phyloP scores from a whole-genome alignment of 345 rosid species.

The Schrenkiella parvula region DNA sequence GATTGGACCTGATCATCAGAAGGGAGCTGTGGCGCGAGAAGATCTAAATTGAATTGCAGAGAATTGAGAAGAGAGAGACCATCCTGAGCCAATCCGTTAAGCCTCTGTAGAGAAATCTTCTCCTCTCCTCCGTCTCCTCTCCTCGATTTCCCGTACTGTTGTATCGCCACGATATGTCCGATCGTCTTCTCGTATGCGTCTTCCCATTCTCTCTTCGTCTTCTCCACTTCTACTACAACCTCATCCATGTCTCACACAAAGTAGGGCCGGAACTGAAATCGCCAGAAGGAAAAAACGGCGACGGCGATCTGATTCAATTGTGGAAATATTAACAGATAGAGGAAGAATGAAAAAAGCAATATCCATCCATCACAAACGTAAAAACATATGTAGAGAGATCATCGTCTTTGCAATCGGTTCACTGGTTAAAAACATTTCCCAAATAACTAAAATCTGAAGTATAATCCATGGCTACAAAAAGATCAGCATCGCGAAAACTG shows the following conservation, averaged over 20 bases:
- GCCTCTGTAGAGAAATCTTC: constrained; percentile 57
- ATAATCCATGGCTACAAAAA: too few relatives aligned
- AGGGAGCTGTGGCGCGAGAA: constrained; percentile 77
- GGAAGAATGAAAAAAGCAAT: too few relatives aligned
- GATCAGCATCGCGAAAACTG: too few relatives aligned
- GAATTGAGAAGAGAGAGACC: constrained; percentile 71
- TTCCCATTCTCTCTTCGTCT: constrained; percentile 79
- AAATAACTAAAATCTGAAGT: too few relatives aligned
- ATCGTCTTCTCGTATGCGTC: constrained; percentile 50
- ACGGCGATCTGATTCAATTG: not conserved
- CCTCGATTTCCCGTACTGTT: constrained; percentile 55
- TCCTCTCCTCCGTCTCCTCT: constrained; percentile 33
- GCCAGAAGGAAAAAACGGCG: too few relatives aligned
- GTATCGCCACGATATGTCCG: constrained; percentile 50
- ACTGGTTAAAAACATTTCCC: too few relatives aligned
- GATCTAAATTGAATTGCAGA: constrained; percentile 61
- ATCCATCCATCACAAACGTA: too few relatives aligned
- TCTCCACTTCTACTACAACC: constrained; percentile 75
- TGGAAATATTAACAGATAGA: not conserved
- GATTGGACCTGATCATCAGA: constrained; percentile 47
- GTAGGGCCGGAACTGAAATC: too few relatives aligned
- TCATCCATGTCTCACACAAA: constrained; percentile 49
- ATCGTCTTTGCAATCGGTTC: too few relatives aligned
- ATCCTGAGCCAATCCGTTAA: constrained; percentile 64
- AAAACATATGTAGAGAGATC: too few relatives aligned